Evolutionary conservation across 1,139 yeast genomes (phyloP), one percentile per base, ranked within the genome.

Genomic region (Hemisphaericaspora xylanilytica): DNA sequence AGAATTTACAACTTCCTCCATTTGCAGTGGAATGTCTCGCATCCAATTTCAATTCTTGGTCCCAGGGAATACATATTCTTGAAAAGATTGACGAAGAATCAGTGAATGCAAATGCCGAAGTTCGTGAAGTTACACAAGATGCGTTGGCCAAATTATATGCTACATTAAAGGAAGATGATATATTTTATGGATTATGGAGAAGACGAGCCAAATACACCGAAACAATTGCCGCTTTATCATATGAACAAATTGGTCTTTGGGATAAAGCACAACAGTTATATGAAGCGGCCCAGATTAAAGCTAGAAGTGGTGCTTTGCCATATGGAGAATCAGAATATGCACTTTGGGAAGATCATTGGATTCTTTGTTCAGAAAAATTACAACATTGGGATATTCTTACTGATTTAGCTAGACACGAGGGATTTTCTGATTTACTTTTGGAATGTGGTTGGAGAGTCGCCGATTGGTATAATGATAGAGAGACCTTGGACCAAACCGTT

Each of bases 381-480:
- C 99, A 94, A 56, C 97, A 92, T 48, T 94, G 99, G 99, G 98
- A 94, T 58, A 85, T 94, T 42, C 71, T 94, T 46, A 90, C 98
- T 0, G 99, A 94, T 53, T 73, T 94, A 35, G 98, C 99, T 3
- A 88, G 92, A 55, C 97, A 94, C 55, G 99, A 94, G 70, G 97
- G 97, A 1, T 94, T 90, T 56, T 88, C 97, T 0, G 99, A 94
- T 56, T 70, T 94, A 49, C 66, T 94, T 28, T 70, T 94, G 20
- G 99, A 94, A 62, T 94, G 99, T 72, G 98, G 97, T 33, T 94
- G 99, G 99, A 75, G 98, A 57, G 96, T 92, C 35, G 97, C 98
- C 6, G 97, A 94, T 55, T 94, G 99, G 99, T 85, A 85, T 45
- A 83, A 95, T 14, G 98, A 94, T 52, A 76, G 94, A 48, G 98